Conservation (phyloP, 345 rosid genomes). For the Bretschneidera sinensis region DNA sequence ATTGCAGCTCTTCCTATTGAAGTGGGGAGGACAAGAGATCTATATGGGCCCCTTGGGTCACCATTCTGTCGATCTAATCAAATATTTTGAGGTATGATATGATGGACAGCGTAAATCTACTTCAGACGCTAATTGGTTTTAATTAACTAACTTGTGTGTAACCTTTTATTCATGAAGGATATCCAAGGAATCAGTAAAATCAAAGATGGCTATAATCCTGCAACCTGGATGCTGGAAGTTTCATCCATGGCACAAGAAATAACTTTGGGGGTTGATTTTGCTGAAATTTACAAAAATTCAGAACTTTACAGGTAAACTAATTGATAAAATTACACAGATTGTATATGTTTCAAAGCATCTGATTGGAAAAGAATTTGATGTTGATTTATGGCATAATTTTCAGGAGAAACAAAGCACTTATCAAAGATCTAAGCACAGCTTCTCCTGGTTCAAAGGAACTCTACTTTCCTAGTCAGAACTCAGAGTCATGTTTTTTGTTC, state of each 20-base stretch:
- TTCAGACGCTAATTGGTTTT: background rate
- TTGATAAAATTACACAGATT: too few species aligned
- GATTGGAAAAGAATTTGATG: too few species aligned
- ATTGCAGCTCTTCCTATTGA: slow-evolving; percentile 59
- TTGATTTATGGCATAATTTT: too few species aligned
- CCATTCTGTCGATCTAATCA: slow-evolving; percentile 51
- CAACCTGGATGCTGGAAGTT: slow-evolving; percentile 91
- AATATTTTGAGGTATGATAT: slow-evolving; percentile 59
- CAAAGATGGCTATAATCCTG: slow-evolving; percentile 75
- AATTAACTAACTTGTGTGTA: too few species aligned
- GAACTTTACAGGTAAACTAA: slow-evolving; percentile 45
- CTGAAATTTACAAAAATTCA: slow-evolving; percentile 51
- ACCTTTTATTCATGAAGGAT: slow-evolving; percentile 27
- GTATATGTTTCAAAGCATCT: background rate
- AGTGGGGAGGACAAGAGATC: slow-evolving; percentile 77
- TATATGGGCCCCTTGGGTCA: slow-evolving; percentile 77
- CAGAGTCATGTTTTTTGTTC: slow-evolving; percentile 50
- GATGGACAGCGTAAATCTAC: background rate
- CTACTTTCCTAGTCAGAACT: slow-evolving; percentile 45
- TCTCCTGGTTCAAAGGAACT: slow-evolving; percentile 55
- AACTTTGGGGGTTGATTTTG: slow-evolving; percentile 55
- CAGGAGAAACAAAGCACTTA: slow-evolving; percentile 71
- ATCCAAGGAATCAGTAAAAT: slow-evolving; percentile 56
- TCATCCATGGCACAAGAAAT: slow-evolving; percentile 52
- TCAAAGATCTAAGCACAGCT: slow-evolving; percentile 47